Evolutionary conservation across 2,329 filamentous ascomycete genomes (phyloP), one percentile per base, ranked within the genome.

Genomic region (Aspergillus tubingensis): DNA sequence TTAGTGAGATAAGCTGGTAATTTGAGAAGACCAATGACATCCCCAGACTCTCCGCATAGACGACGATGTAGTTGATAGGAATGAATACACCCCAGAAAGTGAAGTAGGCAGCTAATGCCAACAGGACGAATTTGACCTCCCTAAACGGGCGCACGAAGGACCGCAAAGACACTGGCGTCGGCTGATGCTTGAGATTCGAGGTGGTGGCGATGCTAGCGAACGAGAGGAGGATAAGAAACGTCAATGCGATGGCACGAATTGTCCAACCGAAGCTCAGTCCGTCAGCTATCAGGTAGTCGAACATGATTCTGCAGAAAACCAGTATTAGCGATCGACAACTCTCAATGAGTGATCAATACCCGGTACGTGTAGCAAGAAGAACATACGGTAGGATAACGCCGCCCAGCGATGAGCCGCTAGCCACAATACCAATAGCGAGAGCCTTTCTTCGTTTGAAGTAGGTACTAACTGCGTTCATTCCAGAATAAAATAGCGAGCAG

Each of bases 181-280:
- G 57, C 8, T 30, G 25, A 21, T 51, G 32, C 7, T 57, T 48
- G n/a, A 63, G 50, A 21, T 51, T 79, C 11, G 81, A 82, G 49
- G 75, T 80, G 48, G 85, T 75, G 0, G 82, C 82, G 0, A 82
- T 68, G 19, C 74, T 72, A 30, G 82, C 82, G 62, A 87, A 76
- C 43, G 81, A 70, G 63, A 83, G 77, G 51, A 83, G 73, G 61
- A 80, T 82, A 65, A 88, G 80, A 65, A 88, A 85, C 54, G 87
- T 76, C 57, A 88, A 83, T 17, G 84, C 72, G 25, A 74, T 74
- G 57, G 77, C 78, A 21, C 82, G 77, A 76, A 85, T 83, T 6
- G 81, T 72, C 84, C 82, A 86, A 59, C 75, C 68, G 67, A 84
- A 81, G 59, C 84, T 80, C 62, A 83, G 72, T 51, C 76, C 36